phyloP scores from a whole-genome alignment of 345 rosid genomes.

The Cardamine resedifolia region DNA sequence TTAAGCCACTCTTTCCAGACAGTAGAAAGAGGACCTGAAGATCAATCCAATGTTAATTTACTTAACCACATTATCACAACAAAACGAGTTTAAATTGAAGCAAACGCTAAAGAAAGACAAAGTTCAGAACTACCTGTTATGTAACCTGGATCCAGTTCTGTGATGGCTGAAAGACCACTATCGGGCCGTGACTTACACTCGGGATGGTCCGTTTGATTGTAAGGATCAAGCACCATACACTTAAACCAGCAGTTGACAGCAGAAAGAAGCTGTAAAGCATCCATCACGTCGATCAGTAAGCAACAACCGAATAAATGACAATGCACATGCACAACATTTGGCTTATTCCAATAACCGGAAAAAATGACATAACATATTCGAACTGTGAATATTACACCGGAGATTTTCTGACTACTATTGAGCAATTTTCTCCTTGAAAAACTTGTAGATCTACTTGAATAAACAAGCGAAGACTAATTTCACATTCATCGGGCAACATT shows the following conservation, averaged over 20 bases:
- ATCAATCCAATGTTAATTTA: constrained; percentile 14
- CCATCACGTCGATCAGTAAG: constrained; percentile 14
- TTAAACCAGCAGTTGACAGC: constrained; percentile 99
- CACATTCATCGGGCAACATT: not conserved
- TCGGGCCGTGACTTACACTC: constrained; percentile 97
- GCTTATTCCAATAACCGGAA: not conserved
- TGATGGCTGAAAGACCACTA: constrained; percentile 91
- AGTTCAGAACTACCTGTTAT: constrained; percentile 60
- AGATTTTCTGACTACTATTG: constrained; percentile 8
- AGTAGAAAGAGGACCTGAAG: constrained; percentile 89
- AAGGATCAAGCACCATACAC: constrained; percentile 87
- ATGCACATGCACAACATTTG: not conserved
- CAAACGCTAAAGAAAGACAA: constrained; percentile 2
- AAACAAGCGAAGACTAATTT: not conserved
- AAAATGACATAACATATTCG: not conserved
- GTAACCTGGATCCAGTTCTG: constrained; percentile 97
- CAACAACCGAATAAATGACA: not conserved
- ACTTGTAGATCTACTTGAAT: constrained; percentile 15
- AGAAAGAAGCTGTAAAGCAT: constrained; percentile 74
- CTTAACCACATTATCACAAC: not conserved
- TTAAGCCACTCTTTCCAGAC: constrained; percentile 99
- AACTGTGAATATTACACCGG: not conserved
- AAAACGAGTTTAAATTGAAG: not conserved
- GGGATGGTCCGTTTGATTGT: constrained; percentile 95
- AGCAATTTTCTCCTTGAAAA: constrained; percentile 2